Percentiles rank a stretch among this genome's conserved stretches.
Conservation (phyloP, 495 filamentous ascomycete species). For the Amphirosellinia nigrospora region DNA sequence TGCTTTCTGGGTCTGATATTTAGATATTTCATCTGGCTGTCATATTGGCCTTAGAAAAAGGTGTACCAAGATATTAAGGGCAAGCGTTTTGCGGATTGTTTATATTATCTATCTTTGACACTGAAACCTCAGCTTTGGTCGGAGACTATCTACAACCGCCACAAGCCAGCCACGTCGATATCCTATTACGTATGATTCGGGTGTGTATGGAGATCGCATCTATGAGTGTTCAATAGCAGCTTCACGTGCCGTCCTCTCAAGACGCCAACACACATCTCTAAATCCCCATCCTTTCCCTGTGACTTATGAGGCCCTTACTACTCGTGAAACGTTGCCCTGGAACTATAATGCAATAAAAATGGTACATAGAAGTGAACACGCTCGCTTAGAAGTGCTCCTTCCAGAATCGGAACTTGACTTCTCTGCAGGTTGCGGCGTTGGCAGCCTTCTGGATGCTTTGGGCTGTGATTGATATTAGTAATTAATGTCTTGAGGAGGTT, state of each 20-base stretch:
- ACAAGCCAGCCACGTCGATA: neutral
- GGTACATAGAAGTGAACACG: slow-evolving; percentile 21
- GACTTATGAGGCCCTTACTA: neutral
- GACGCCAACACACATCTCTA: neutral
- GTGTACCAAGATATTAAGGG: too few relatives aligned
- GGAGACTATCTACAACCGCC: slow-evolving; percentile 24
- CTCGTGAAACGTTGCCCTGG: neutral
- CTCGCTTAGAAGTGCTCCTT: slow-evolving; percentile 79
- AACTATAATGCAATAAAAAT: slow-evolving; percentile 22
- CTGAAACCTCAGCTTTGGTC: slow-evolving; percentile 14
- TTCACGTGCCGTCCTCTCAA: neutral
- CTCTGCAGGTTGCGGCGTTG: slow-evolving; percentile 67
- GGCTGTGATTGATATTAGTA: slow-evolving; percentile 60
- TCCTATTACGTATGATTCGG: slow-evolving; percentile 5
- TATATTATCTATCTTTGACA: slow-evolving; percentile 18
- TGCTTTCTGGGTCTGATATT: neutral
- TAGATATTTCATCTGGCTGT: neutral
- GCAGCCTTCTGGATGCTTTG: slow-evolving; percentile 85
- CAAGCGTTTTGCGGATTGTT: neutral
- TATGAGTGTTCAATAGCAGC: neutral
- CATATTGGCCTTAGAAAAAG: neutral
- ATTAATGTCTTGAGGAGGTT: neutral
- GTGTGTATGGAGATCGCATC: neutral
- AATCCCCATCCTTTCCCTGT: neutral
- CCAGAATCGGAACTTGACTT: slow-evolving; percentile 97